Evolutionary conservation across 768 basidiomycete genomes (phyloP), one percentile per base, ranked within the genome.

Genomic region (Naganishia friedmannii): DNA sequence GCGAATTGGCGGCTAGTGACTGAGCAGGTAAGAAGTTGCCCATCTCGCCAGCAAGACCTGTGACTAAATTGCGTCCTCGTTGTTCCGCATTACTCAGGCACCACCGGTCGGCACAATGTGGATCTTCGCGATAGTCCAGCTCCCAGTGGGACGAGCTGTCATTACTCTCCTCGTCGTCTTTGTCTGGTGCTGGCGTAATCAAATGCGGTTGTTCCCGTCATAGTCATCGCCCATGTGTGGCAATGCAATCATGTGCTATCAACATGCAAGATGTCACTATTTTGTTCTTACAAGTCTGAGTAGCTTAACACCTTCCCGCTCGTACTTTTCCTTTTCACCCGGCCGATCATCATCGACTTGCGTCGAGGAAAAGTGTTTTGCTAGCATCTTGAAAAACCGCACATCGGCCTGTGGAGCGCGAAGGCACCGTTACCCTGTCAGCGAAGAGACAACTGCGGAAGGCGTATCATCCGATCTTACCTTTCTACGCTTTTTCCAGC

Each of bases 401-500:
- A 88, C 92, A 78, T 95, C 93, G 0, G 91, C 93, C 92, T 93
- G 71, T 37, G 1, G 28, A 26, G 39, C 12, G 7, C 13, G 19
- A 34, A 42, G 0, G n/a, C 15, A 13, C 17, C 12, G 23, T 48
- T 37, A 65, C 6, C 15, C n/a, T 37, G 39, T 23, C 39, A 69
- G 39, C 51, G 31, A 65, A 51, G 26, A 46, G 26, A 29, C 37
- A 39, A 70, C 48, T 34, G 55, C 53, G 26, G 21, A 39, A 34
- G 42, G 66, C 48, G 28, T 45, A 51, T 37, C 26, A 32, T n/a
- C 37, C n/a, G n/a, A n/a, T 53, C 77, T 51, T 65, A 89, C 92
- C 86, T 92, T 94, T 82, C 93, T 85, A 66, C 93, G 85, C 77
- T 94, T 95, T 82, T 93, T 93, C 83, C 93, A 95, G 77, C 92